phyloP scores from a whole-genome alignment of 1,284 basidiomycete species.

The Sutorius eximius region DNA sequence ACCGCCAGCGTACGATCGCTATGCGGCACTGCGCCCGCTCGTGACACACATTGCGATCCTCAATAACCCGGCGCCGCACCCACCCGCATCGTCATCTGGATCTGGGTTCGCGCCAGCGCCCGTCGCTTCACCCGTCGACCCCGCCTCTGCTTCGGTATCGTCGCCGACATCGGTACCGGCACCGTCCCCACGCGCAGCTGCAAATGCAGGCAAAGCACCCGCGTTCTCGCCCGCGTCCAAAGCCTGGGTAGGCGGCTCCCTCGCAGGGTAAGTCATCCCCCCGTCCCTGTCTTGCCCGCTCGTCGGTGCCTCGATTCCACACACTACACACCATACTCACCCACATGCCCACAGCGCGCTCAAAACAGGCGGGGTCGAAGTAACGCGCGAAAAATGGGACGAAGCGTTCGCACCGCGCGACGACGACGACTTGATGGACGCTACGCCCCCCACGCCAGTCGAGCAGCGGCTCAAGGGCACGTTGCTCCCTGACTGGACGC shows the following conservation, averaged over 20 bases:
- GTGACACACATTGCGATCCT: conserved; percentile 73
- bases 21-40: conserved; percentile 68
- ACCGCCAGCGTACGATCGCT: conserved; percentile 66
- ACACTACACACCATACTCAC: conserved; percentile 1
- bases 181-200: conserved; percentile 41
- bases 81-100: conserved; percentile 26
- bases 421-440: conserved; percentile 42
- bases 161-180: conserved; percentile 9
- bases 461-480: conserved; percentile 43
- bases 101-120: no score
- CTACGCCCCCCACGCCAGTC: conserved; percentile 38
- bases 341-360: conserved; percentile 48
- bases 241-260: conserved; percentile 90
- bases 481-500: conserved; percentile 80
- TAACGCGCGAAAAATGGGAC: conserved; percentile 83
- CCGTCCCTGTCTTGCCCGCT: no score
- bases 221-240: conserved; percentile 79
- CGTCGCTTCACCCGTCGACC: no score
- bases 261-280: conserved; percentile 71
- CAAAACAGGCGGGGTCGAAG: conserved; percentile 82
- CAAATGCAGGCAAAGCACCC: conserved; percentile 78
- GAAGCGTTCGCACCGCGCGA: conserved; percentile 52
- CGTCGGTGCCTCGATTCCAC: no score
- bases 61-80: conserved; percentile 72
- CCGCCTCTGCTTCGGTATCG: no score